Base-by-base conservation (phyloP, 2,329 filamentous ascomycete genomes). In the Blastomyces emzantsi region DNA sequence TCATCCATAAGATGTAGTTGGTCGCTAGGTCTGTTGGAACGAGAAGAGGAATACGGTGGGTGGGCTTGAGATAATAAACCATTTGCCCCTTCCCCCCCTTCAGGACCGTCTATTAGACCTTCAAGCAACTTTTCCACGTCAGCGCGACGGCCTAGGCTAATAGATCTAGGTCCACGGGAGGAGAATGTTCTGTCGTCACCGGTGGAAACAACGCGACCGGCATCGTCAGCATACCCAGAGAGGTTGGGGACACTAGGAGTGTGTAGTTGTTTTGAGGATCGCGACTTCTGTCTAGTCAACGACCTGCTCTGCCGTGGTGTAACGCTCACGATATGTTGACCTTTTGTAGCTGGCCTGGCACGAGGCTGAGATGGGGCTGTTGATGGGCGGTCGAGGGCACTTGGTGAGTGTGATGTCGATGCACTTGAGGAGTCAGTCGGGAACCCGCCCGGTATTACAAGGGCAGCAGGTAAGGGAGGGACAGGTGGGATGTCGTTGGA, bases 401-500 rank as follows among this genome's bases (percentile, higher is more conserved):
- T 61, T 15, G 67, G 68, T 19, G 69, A 61, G 55, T 71, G 64
- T 7, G 74, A 75, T 15, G 73, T 70, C 52, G 66, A 65, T 41
- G 33, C 59, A 25, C 49, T 49, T 9, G 73, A 71, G 25, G 73
- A 73, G 64, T 78, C 76, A 19, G 73, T 72, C 2, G 77, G 74
- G 64, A 76, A 77, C n/a, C 75, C 74, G 33, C 76, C 76, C 2
- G 77, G 77, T 22, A 79, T 72, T 43, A 75, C 70, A 43, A 80
- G 69, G 5, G 72, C 72, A 0, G 72, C 68, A 17, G 78, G 78
- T n/a, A 80, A 73, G 25, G 78, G 78, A 15, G 78, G 78, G 4
- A 80, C 78, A 15, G 78, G 78, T 1, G 78, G 78, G n/a, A 80
- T 76, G 45, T 71, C 72, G n/a, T 74, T 69, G 8, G 69, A 67